A percentile compares a stretch with the other conserved stretches of the same genome.
Evolutionary conservation across 177 flowering plant species (phyloP).

Genomic region (Vitis hybrid): DNA sequence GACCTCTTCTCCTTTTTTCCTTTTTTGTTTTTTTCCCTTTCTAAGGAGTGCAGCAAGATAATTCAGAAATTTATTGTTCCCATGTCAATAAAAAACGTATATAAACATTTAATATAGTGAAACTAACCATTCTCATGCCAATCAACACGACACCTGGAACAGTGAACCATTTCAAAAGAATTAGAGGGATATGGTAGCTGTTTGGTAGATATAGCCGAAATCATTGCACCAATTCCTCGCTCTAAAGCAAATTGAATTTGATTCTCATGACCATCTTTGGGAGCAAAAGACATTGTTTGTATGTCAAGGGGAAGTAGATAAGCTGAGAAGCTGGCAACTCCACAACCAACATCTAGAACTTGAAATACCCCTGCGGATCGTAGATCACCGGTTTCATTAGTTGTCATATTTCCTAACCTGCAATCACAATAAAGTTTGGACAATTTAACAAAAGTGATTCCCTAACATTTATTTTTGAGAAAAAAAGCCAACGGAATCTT

Average conservation of each 20-base stretch:
- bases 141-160: slow-evolving; percentile 98
- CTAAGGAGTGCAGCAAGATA: too few species aligned
- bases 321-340: slow-evolving; percentile 99
- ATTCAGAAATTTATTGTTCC: too few species aligned
- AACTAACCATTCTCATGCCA: slow-evolving; percentile 91
- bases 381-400: slow-evolving; percentile 83
- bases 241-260: slow-evolving; percentile 99
- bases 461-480: neutral
- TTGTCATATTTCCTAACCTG: slow-evolving; percentile 98
- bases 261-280: slow-evolving; percentile 98
- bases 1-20: too few species aligned
- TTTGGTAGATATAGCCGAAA: slow-evolving; percentile 77
- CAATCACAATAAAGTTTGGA: slow-evolving; percentile 8
- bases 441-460: neutral
- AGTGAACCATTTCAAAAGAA: slow-evolving; percentile 99
- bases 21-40: too few species aligned
- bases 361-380: slow-evolving; percentile 83
- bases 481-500: neutral
- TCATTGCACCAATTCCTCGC: slow-evolving; percentile 95
- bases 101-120: neutral
- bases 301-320: slow-evolving; percentile 83
- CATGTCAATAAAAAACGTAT: too few species aligned
- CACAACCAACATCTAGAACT: slow-evolving; percentile 97
- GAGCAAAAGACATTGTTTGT: slow-evolving; percentile 98
- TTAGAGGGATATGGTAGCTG: slow-evolving; percentile 88